Conservation (phyloP, 2,329 filamentous ascomycete genomes). For the Blumeriella jaapii region DNA sequence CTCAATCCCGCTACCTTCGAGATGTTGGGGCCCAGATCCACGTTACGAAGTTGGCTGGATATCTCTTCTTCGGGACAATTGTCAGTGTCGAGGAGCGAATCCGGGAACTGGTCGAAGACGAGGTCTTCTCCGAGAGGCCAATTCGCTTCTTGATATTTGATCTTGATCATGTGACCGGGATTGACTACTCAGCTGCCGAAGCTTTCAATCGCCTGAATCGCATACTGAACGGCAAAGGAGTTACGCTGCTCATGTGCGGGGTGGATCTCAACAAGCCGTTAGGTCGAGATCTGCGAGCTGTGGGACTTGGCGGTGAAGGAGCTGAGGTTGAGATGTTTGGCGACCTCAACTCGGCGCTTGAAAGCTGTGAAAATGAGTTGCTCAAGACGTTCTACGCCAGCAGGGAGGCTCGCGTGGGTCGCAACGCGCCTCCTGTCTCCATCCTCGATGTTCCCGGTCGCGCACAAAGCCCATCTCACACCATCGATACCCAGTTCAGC, state of each 20-base stretch:
- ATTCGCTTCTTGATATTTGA: slow-evolving; percentile 88
- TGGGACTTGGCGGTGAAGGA: slow-evolving; percentile 66
- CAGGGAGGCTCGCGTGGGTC: slow-evolving; percentile 46
- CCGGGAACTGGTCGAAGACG: slow-evolving; percentile 68
- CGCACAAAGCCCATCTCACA: slow-evolving; percentile 23
- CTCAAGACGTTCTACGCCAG: slow-evolving; percentile 68
- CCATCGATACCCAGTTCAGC: slow-evolving; percentile 47
- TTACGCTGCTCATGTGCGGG: slow-evolving; percentile 74
- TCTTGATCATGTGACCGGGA: slow-evolving; percentile 75
- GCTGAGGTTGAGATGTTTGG: slow-evolving; percentile 72
- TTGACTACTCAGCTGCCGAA: slow-evolving; percentile 94
- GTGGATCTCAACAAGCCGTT: slow-evolving; percentile 66
- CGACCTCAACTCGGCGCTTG: slow-evolving; percentile 83
- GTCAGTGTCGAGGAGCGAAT: slow-evolving; percentile 89
- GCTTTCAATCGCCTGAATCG: slow-evolving; percentile 89
- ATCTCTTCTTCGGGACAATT: slow-evolving; percentile 97
- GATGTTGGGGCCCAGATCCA: slow-evolving; percentile 81
- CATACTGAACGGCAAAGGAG: slow-evolving; percentile 63
- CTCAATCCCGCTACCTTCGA: slow-evolving; percentile 76
- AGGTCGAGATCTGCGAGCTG: slow-evolving; percentile 67
- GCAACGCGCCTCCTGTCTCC: slow-evolving; percentile 29
- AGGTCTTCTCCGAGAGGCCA: slow-evolving; percentile 63
- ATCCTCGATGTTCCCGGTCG: slow-evolving; percentile 20
- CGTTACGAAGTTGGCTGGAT: slow-evolving; percentile 84
- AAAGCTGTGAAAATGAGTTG: slow-evolving; percentile 90